A percentile compares a stretch with the other conserved stretches of the same genome.
Evolutionary conservation across 495 filamentous ascomycete genomes (phyloP).

Genomic region (Annulohypoxylon bovei): DNA sequence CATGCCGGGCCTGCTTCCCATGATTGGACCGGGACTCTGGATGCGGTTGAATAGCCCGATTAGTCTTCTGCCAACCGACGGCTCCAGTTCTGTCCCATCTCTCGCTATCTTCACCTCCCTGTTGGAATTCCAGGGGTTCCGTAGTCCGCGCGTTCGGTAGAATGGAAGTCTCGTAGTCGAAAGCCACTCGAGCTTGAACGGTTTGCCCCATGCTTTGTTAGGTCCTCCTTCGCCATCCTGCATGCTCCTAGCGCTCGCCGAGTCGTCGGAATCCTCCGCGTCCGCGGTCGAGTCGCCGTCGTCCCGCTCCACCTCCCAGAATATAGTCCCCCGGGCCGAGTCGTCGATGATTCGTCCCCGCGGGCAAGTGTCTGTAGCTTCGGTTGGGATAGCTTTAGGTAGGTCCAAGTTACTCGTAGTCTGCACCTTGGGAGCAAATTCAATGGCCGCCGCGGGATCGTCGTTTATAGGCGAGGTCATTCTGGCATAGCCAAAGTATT

Average conservation of each 20-base stretch:
- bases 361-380: conserved; percentile 81
- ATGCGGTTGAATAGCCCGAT: conserved; percentile 78
- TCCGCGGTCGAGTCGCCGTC: conserved; percentile 49
- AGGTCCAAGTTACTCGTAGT: conserved; percentile 68
- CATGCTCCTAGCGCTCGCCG: conserved; percentile 47
- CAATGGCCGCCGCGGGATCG: conserved; percentile 72
- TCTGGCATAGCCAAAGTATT: conserved; percentile 95
- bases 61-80: conserved; percentile 78
- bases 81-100: conserved; percentile 94
- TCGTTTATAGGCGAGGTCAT: conserved; percentile 89
- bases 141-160: conserved; percentile 85
- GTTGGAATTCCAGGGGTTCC: conserved; percentile 98
- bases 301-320: conserved; percentile 88
- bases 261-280: conserved; percentile 54
- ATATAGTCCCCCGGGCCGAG: conserved; percentile 90
- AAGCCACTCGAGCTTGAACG: conserved; percentile 93
- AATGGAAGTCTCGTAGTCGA: conserved; percentile 89
- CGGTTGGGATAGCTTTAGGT: conserved; percentile 79
- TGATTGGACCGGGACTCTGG: conserved; percentile 53
- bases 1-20: conserved; percentile 35
- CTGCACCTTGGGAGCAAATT: conserved; percentile 68
- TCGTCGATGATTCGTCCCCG: conserved; percentile 93
- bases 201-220: conserved; percentile 84
- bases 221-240: conserved; percentile 53
- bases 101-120: conserved; percentile 96